A percentile compares a stretch with the other conserved stretches of the same genome.
Evolutionary conservation across 371 early-diverging fungal genomes (phyloP).

Genomic region (Syncephalastrum contaminatum): DNA sequence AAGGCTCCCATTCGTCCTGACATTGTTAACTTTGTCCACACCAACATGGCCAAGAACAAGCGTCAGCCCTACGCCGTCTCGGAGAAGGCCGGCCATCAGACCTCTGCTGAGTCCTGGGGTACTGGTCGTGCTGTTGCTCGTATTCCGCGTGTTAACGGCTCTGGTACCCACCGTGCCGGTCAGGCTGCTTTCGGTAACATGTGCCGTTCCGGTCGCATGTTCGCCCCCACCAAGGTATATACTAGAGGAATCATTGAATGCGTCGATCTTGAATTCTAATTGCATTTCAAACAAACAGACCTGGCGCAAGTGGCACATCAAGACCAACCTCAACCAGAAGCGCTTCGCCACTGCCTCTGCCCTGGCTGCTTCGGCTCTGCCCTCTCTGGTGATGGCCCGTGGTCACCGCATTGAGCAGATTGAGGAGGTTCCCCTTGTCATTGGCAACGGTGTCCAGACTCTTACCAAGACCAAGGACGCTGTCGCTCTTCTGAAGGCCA

Average conservation of each 20-base stretch:
- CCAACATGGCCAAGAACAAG: slow-evolving; percentile 98
- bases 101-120: slow-evolving; percentile 99
- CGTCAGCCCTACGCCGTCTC: slow-evolving; percentile 99
- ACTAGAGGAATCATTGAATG: too few species aligned
- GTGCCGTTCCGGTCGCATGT: slow-evolving; percentile 99
- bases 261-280: not conserved
- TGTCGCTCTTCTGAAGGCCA: slow-evolving; percentile 86
- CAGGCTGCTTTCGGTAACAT: slow-evolving; percentile 99
- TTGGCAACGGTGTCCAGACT: slow-evolving; percentile 80
- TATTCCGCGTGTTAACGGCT: slow-evolving; percentile 99
- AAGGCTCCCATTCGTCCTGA: slow-evolving; percentile 98
- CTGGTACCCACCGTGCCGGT: slow-evolving; percentile 99
- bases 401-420: slow-evolving; percentile 98
- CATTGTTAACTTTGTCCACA: slow-evolving; percentile 96
- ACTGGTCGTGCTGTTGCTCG: slow-evolving; percentile 99
- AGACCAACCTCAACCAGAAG: slow-evolving; percentile 98
- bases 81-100: slow-evolving; percentile 99
- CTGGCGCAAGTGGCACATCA: slow-evolving; percentile 99
- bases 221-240: slow-evolving; percentile 91
- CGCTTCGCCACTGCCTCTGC: slow-evolving; percentile 98
- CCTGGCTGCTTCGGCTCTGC: slow-evolving; percentile 97
- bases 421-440: slow-evolving; percentile 97
- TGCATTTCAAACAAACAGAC: slow-evolving; percentile 37
- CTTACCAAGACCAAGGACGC: slow-evolving; percentile 98
- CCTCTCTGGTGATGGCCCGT: slow-evolving; percentile 97